phyloP scores from a whole-genome alignment of 805 yeast genomes.

The Priceomyces fermenticarens region DNA sequence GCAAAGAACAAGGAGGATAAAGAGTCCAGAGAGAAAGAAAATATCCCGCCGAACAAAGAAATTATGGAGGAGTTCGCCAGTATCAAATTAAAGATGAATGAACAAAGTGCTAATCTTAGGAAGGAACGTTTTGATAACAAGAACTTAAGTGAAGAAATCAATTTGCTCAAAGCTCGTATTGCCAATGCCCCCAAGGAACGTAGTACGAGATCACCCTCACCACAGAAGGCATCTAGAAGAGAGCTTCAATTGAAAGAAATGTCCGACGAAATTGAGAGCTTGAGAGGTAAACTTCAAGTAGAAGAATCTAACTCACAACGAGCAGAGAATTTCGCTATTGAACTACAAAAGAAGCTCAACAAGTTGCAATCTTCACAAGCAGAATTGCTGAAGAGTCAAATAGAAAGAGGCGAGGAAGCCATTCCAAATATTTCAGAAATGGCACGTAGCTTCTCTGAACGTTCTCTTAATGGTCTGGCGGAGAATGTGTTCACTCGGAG shows the following conservation, averaged over 20 bases:
- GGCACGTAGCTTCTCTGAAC: background rate
- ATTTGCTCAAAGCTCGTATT: conserved; percentile 58
- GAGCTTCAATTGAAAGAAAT: conserved; percentile 11
- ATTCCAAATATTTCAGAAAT: background rate
- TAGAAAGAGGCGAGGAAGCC: background rate
- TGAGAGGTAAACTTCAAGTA: conserved; percentile 47
- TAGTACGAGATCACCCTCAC: conserved; percentile 29
- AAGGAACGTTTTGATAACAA: conserved; percentile 45
- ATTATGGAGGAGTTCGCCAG: conserved; percentile 44
- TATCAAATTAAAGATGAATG: conserved; percentile 51
- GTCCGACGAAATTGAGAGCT: conserved; percentile 45
- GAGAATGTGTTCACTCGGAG: conserved; percentile 18
- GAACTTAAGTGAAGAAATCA: conserved; percentile 53
- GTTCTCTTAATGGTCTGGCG: background rate
- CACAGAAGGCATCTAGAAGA: conserved; percentile 27
- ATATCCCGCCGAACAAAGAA: conserved; percentile 32
- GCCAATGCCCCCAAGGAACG: conserved; percentile 54
- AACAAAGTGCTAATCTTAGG: conserved; percentile 46
- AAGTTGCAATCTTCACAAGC: conserved; percentile 33
- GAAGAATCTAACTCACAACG: conserved; percentile 51
- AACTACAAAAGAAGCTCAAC: conserved; percentile 41
- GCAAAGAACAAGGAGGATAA: conserved; percentile 13
- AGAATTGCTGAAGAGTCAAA: conserved; percentile 27
- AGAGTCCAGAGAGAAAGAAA: conserved; percentile 27
- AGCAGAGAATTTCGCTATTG: conserved; percentile 49